Conservation (phyloP, 2,329 filamentous ascomycete species). For the Lizonia empirigonia region DNA sequence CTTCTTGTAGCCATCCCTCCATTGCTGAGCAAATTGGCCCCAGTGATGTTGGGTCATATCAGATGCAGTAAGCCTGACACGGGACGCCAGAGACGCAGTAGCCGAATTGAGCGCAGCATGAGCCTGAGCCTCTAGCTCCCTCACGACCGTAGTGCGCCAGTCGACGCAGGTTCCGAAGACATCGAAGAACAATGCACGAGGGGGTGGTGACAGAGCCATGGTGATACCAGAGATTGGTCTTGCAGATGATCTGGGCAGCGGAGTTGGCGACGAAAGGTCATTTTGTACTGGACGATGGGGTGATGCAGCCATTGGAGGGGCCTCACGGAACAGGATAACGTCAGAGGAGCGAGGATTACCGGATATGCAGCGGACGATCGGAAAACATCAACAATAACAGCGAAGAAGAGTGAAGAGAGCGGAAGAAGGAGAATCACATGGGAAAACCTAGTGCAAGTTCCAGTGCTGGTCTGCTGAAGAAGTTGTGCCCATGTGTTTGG, state of each 20-base stretch:
- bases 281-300: conserved; percentile 18
- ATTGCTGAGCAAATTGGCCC: conserved; percentile 70
- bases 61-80: conserved; percentile 56
- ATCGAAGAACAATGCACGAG: conserved; percentile 72
- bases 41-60: conserved; percentile 64
- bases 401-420: background rate
- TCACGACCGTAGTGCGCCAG: conserved; percentile 72
- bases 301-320: conserved; percentile 21
- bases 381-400: conserved; percentile 7
- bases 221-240: conserved; percentile 16
- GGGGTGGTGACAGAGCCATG: conserved; percentile 36
- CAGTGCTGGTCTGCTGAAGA: background rate
- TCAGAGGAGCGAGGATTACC: conserved; percentile 15
- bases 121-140: conserved; percentile 61
- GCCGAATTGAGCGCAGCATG: conserved; percentile 55
- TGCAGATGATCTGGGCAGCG: conserved; percentile 10
- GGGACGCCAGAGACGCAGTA: conserved; percentile 53
- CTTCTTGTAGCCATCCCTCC: conserved; percentile 66
- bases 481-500: conserved; percentile 5
- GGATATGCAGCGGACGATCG: conserved; percentile 15
- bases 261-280: conserved; percentile 20
- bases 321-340: conserved; percentile 13
- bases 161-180: conserved; percentile 82
- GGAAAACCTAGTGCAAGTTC: background rate
- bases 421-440: background rate